Evolutionary conservation across 2,329 filamentous ascomycete species (phyloP).

Genomic region (Alternaria arbusti): DNA sequence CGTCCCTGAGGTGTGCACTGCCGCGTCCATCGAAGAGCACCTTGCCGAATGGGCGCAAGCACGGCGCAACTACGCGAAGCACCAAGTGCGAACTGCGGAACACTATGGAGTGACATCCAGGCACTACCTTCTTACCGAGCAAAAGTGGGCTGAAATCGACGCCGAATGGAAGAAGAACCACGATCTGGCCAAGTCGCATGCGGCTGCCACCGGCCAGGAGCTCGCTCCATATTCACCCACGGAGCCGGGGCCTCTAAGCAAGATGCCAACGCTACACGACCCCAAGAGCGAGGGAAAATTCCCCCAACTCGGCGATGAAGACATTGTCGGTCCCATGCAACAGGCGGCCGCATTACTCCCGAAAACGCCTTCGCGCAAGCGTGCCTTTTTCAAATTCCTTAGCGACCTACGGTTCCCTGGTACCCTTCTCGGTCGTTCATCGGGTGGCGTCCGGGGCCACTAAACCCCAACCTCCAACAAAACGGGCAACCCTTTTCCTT

Average conservation of each 20-base stretch:
- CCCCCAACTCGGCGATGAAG: slow-evolving; percentile 83
- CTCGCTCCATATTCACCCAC: slow-evolving; percentile 49
- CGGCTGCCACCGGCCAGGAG: slow-evolving; percentile 43
- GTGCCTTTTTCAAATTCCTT: slow-evolving; percentile 48
- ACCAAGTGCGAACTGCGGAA: slow-evolving; percentile 84
- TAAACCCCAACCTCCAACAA: slow-evolving; percentile 15
- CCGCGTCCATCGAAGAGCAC: slow-evolving; percentile 68
- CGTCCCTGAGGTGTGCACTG: slow-evolving; percentile 66
- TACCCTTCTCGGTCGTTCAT: slow-evolving; percentile 40
- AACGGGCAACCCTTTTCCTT: slow-evolving; percentile 7
- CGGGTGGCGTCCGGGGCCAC: slow-evolving; percentile 34
- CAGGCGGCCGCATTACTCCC: slow-evolving; percentile 44
- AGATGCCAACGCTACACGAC: slow-evolving; percentile 72
- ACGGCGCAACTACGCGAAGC: slow-evolving; percentile 85
- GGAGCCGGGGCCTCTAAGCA: slow-evolving; percentile 63
- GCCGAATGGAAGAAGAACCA: slow-evolving; percentile 74
- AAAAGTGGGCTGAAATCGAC: slow-evolving; percentile 87
- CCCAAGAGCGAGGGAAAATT: slow-evolving; percentile 78
- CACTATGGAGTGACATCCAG: slow-evolving; percentile 91
- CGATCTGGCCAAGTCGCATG: slow-evolving; percentile 63
- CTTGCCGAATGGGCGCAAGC: slow-evolving; percentile 83
- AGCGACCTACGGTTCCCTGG: slow-evolving; percentile 46
- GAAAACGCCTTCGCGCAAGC: slow-evolving; percentile 45
- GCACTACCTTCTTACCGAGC: slow-evolving; percentile 82
- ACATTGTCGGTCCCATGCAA: slow-evolving; percentile 90